A percentile compares a stretch with the other conserved stretches of the same genome.
Evolutionary conservation across 345 rosid species (phyloP).

Genomic region (Toxicodendron radicans): DNA sequence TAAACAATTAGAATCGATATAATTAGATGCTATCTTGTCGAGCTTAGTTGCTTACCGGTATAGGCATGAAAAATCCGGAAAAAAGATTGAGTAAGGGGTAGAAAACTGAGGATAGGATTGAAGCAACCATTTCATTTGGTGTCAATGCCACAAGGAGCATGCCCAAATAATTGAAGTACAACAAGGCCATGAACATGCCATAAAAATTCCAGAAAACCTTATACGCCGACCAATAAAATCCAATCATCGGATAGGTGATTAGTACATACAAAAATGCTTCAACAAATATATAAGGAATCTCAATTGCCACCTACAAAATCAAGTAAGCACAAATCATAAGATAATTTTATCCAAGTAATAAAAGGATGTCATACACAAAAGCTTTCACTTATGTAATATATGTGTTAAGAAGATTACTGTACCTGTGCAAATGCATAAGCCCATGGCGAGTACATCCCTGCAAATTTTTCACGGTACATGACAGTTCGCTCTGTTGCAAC

Average conservation of each 20-base stretch:
- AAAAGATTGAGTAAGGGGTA: constrained; percentile 55
- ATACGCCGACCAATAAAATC: constrained; percentile 43
- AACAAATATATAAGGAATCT: constrained; percentile 61
- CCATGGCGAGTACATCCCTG: constrained; percentile 81
- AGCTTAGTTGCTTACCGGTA: constrained; percentile 47
- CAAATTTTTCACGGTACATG: constrained; percentile 75
- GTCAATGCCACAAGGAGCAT: constrained; percentile 64
- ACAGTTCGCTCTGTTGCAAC: constrained; percentile 62
- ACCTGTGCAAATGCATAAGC: constrained; percentile 76
- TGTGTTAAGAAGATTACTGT: background rate
- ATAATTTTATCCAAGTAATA: no score
- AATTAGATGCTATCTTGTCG: no score
- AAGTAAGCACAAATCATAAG: background rate
- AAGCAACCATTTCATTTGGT: constrained; percentile 60
- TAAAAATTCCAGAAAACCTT: constrained; percentile 72
- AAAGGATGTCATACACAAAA: no score
- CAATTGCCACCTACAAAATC: constrained; percentile 53
- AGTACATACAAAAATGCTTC: constrained; percentile 43
- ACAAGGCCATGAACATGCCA: constrained; percentile 51
- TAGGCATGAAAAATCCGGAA: constrained; percentile 65
- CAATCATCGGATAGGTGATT: constrained; percentile 73
- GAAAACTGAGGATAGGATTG: constrained; percentile 41
- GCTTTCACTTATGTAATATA: background rate
- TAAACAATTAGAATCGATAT: no score
- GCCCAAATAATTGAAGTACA: constrained; percentile 62